phyloP scores from a whole-genome alignment of 805 yeast genomes.

The Sungouiella blattae region DNA sequence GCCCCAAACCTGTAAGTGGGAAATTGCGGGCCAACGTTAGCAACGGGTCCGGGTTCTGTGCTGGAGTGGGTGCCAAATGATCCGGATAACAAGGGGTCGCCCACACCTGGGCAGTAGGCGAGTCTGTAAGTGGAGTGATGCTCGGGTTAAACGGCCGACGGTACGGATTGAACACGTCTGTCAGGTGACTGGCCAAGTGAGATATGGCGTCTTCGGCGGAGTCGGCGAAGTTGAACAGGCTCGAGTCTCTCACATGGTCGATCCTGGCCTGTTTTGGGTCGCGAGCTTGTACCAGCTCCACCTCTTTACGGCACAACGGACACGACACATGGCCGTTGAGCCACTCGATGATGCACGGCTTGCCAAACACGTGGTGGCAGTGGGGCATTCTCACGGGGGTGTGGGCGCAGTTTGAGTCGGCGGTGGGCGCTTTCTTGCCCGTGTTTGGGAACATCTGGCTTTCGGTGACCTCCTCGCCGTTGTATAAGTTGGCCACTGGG shows the following conservation, averaged over 20 bases:
- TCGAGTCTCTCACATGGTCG: constrained; percentile 7
- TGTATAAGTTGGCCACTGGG: constrained; percentile 7
- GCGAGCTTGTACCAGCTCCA: constrained; percentile 9
- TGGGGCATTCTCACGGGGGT: constrained; percentile 15
- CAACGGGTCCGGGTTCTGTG: constrained; percentile 7
- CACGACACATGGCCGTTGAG: constrained; percentile 14
- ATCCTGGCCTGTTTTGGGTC: constrained; percentile 7
- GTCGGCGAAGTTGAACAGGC: constrained; percentile 8
- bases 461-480: constrained; percentile 5
- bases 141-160: constrained; percentile 32
- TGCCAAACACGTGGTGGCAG: constrained; percentile 16
- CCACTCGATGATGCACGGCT: constrained; percentile 17
- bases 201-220: constrained; percentile 16
- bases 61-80: background rate
- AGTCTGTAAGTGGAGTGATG: constrained; percentile 39
- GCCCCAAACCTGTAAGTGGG: constrained; percentile 8
- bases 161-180: constrained; percentile 37
- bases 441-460: constrained; percentile 11
- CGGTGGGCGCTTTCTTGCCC: constrained; percentile 1
- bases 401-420: constrained; percentile 6
- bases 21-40: constrained; percentile 13
- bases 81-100: constrained; percentile 20
- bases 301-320: constrained; percentile 17
- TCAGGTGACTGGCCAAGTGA: constrained; percentile 28
- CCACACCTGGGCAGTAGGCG: constrained; percentile 34